Percentiles rank a stretch among this genome's conserved stretches.
phyloP scores from a whole-genome alignment of 306 rosid species.

The Hippophae tibetana region DNA sequence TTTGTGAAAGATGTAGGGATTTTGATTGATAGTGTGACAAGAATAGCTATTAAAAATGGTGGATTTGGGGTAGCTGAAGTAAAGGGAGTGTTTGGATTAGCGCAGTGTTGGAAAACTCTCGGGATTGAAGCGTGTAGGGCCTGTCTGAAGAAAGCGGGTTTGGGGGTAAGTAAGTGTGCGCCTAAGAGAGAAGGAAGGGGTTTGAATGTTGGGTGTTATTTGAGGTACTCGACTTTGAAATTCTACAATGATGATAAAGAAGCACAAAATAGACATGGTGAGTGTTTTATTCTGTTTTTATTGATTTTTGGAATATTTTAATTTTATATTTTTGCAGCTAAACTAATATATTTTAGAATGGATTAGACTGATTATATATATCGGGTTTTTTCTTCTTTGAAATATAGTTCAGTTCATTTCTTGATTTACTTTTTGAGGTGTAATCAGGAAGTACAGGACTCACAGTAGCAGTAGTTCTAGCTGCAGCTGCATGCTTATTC shows the following conservation, averaged over 20 bases:
- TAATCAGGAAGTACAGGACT: slow-evolving; percentile 24
- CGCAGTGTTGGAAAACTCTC: slow-evolving; percentile 73
- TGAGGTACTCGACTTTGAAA: slow-evolving; percentile 60
- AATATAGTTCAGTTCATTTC: background rate
- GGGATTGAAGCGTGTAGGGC: slow-evolving; percentile 33
- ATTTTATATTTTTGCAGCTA: background rate
- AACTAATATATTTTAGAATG: too few relatives aligned
- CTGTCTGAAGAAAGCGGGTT: slow-evolving; percentile 54
- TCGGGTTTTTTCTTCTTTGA: slow-evolving; percentile 3
- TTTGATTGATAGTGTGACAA: slow-evolving; percentile 28
- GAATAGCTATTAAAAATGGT: slow-evolving; percentile 20
- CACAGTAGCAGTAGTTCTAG: slow-evolving; percentile 40
- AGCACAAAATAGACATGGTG: slow-evolving; percentile 21
- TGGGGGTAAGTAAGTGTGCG: slow-evolving; percentile 30
- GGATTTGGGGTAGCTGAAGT: slow-evolving; percentile 44
- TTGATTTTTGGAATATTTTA: background rate
- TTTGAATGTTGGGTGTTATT: slow-evolving; percentile 74
- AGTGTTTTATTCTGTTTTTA: background rate
- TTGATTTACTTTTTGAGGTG: slow-evolving; percentile 24
- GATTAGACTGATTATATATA: too few relatives aligned
- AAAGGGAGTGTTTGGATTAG: slow-evolving; percentile 53
- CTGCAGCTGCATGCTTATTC: slow-evolving; percentile 44
- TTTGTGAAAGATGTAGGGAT: slow-evolving; percentile 18
- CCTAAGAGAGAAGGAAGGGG: slow-evolving; percentile 59
- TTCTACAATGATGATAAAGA: slow-evolving; percentile 30